Base-by-base conservation (phyloP, 139 green algal genomes). In the Haematococcus lacustris region DNA sequence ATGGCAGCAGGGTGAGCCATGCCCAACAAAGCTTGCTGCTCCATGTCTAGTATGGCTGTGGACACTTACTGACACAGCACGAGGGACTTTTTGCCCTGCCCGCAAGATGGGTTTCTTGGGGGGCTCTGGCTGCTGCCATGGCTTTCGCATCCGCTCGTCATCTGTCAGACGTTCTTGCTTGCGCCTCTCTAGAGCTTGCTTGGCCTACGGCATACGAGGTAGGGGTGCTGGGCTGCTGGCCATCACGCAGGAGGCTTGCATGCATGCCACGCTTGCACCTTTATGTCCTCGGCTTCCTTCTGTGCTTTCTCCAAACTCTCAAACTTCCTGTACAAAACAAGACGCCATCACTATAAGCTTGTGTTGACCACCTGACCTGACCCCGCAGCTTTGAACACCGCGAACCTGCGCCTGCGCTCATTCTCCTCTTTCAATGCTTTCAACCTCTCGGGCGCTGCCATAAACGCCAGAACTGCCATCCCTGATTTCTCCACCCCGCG, bases 131-230 rank as follows among this genome's bases (percentile, higher is more conserved):
- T 78, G 67, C 60, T 83, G 78, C 70, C 66, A 78, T 1, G 83
- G 83, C 41, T 83, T 80, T 1, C 83, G 80, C 83, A 89, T 89
- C 50, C 82, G 80, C 62, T 89, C 73, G 51, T 89, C 83, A 68
- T 83, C 68, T 34, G 80, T 70, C 37, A 71, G 17, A 0, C 83
- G 73, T 72, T 84, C 62, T 32, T 60, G 9, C 0, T 61, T 53
- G 38, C 80, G 57, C 2, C 69, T 62, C 47, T 89, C 80, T 57
- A 89, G 53, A 0, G 83, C 78, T 25, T 78, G 67, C 57, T 85
- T 84, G 25, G 81, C 73, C 80, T 85, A 69, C 26, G 32, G 25
- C 66, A 64, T 33, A 38, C 28, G 4, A 28, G 32, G 37, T 3
- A 28, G 71, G 2, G 1, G 23, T 43, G 34, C 7, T 17, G 2